phyloP scores from a whole-genome alignment of 1,139 yeast genomes.

The Debaryomyces nepalensis region DNA sequence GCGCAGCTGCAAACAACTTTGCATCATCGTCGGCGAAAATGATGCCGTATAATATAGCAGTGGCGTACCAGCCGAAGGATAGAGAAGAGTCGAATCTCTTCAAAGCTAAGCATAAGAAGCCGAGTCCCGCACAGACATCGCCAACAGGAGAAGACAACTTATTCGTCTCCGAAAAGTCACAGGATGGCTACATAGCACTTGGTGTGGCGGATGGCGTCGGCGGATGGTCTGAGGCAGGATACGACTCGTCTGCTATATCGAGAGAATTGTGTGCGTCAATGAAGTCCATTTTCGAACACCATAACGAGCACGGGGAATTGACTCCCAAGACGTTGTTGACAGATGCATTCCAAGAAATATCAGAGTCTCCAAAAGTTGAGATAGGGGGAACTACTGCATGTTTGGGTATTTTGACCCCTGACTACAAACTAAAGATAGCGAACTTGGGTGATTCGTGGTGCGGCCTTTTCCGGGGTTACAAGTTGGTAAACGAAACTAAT shows the following conservation, averaged over 20 bases:
- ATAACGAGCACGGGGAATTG: slow-evolving; percentile 10
- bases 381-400: slow-evolving; percentile 98
- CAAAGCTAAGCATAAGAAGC: slow-evolving; percentile 35
- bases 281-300: slow-evolving; percentile 32
- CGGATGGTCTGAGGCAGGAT: slow-evolving; percentile 94
- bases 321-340: slow-evolving; percentile 57
- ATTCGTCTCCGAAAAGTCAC: slow-evolving; percentile 53
- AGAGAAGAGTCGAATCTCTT: slow-evolving; percentile 54
- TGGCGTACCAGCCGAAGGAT: slow-evolving; percentile 75
- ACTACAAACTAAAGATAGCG: slow-evolving; percentile 60
- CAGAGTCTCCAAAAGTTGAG: slow-evolving; percentile 61
- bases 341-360: slow-evolving; percentile 58
- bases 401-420: slow-evolving; percentile 69
- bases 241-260: slow-evolving; percentile 82
- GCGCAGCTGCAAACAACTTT: slow-evolving; percentile 21
- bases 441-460: slow-evolving; percentile 97
- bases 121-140: slow-evolving; percentile 47
- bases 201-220: slow-evolving; percentile 99
- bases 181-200: slow-evolving; percentile 58
- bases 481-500: slow-evolving; percentile 66
- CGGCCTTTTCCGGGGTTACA: slow-evolving; percentile 74
- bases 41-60: slow-evolving; percentile 57
- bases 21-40: slow-evolving; percentile 20
- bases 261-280: slow-evolving; percentile 63
- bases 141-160: slow-evolving; percentile 91